phyloP scores from a whole-genome alignment of 495 filamentous ascomycete genomes.

The Hyaloscypha variabilis region DNA sequence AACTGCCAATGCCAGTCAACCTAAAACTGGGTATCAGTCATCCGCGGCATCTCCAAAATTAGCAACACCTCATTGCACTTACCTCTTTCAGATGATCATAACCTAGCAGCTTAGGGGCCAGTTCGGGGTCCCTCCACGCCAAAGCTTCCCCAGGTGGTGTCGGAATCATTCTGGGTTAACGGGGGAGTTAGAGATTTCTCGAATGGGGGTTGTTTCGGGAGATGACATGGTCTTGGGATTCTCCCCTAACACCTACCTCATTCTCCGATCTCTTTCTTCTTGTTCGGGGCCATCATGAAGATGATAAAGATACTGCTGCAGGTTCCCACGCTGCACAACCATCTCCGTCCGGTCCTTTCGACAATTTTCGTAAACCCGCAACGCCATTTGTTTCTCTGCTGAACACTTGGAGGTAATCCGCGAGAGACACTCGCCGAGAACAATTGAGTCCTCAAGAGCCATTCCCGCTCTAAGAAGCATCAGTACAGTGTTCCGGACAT shows the following conservation, averaged over 20 bases:
- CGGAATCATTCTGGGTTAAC: constrained; percentile 42
- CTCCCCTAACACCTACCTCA: no score
- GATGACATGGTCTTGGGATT: no score
- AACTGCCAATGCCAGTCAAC: constrained; percentile 11
- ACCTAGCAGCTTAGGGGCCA: constrained; percentile 56
- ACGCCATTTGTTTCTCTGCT: constrained; percentile 44
- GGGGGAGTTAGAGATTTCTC: no score
- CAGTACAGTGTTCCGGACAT: neutral
- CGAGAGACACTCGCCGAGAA: constrained; percentile 43
- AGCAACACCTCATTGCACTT: neutral
- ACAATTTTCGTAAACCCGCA: constrained; percentile 56
- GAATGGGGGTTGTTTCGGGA: no score
- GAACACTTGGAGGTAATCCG: constrained; percentile 31
- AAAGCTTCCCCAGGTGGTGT: constrained; percentile 49
- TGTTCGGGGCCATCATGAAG: constrained; percentile 56
- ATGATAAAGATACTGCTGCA: constrained; percentile 58
- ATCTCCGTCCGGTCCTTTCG: constrained; percentile 54
- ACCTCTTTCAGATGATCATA: constrained; percentile 56
- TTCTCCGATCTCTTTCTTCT: constrained; percentile 47
- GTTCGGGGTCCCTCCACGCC: constrained; percentile 54
- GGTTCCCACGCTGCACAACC: constrained; percentile 54
- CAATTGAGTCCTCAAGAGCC: constrained; percentile 49
- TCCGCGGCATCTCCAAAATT: neutral
- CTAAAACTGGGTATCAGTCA: neutral
- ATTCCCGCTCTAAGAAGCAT: constrained; percentile 22